Conservation (phyloP, 768 basidiomycete species). For the Amanita phalloides region DNA sequence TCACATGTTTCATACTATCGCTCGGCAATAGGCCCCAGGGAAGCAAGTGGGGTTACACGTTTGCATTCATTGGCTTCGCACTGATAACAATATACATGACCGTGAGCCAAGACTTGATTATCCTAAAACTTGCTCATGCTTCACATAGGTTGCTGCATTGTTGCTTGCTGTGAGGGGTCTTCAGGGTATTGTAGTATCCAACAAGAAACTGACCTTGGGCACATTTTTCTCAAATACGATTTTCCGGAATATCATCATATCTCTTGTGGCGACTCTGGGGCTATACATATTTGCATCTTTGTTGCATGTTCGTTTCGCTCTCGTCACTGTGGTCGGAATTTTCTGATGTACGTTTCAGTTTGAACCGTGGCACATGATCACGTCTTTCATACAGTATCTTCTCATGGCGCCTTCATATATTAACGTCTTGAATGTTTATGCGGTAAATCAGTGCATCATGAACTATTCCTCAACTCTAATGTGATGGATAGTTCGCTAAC, state of each 20-base stretch:
- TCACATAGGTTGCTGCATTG: constrained; percentile 56
- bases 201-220: constrained; percentile 35
- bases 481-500: constrained; percentile 54
- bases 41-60: constrained; percentile 77
- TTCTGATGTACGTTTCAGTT: constrained; percentile 35
- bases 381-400: constrained; percentile 87
- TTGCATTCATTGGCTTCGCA: constrained; percentile 80
- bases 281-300: constrained; percentile 78
- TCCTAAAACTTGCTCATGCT: neutral
- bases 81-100: constrained; percentile 97
- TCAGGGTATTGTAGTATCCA: constrained; percentile 36
- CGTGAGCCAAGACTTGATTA: constrained; percentile 25
- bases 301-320: constrained; percentile 59
- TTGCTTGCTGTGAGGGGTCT: constrained; percentile 80
- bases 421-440: constrained; percentile 86
- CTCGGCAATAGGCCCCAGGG: constrained; percentile 92
- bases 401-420: constrained; percentile 93
- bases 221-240: constrained; percentile 70
- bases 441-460: constrained; percentile 27
- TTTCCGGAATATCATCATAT: constrained; percentile 81
- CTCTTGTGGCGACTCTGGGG: constrained; percentile 79
- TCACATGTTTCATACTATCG: constrained; percentile 80
- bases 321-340: neutral
- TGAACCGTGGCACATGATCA: constrained; percentile 98
- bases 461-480: neutral